These are phyloP conservation scores for Fonsecaea monophora DNA, from an alignment of 2,329 filamentous ascomycete species.

Conservation along the genomic window DNA sequence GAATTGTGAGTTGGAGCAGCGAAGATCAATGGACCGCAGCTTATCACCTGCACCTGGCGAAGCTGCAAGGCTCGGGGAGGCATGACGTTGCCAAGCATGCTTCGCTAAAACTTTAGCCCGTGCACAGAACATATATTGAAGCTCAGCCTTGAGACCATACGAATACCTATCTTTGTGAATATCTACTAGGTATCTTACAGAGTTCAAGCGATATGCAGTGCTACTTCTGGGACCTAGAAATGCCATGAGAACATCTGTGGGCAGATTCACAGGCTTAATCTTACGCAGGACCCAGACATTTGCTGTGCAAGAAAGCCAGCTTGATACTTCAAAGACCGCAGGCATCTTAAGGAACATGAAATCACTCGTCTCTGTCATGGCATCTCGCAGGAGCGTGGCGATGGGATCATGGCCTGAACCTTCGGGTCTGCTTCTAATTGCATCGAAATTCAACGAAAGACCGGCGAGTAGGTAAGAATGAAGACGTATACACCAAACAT, in stretches of 20 bases:
- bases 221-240: neutral
- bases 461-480: too few species aligned
- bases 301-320: neutral
- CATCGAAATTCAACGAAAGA: too few species aligned
- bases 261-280: neutral
- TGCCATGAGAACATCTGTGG: neutral
- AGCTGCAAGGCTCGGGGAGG: slow-evolving; percentile 8
- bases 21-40: slow-evolving; percentile 6
- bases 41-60: slow-evolving; percentile 2
- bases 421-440: neutral
- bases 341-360: neutral
- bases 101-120: slow-evolving; percentile 29
- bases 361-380: neutral
- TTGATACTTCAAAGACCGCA: neutral
- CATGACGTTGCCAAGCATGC: slow-evolving; percentile 12
- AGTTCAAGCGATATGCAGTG: neutral
- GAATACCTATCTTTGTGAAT: neutral
- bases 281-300: neutral
- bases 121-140: too few species aligned
- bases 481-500: too few species aligned
- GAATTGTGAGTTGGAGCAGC: slow-evolving; percentile 5
- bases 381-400: neutral
- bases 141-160: neutral
- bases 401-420: neutral
- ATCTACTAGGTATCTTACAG: neutral